Evolutionary conservation across 352 stramenopile species (phyloP).

Genomic region (Globisporangium canariense): DNA sequence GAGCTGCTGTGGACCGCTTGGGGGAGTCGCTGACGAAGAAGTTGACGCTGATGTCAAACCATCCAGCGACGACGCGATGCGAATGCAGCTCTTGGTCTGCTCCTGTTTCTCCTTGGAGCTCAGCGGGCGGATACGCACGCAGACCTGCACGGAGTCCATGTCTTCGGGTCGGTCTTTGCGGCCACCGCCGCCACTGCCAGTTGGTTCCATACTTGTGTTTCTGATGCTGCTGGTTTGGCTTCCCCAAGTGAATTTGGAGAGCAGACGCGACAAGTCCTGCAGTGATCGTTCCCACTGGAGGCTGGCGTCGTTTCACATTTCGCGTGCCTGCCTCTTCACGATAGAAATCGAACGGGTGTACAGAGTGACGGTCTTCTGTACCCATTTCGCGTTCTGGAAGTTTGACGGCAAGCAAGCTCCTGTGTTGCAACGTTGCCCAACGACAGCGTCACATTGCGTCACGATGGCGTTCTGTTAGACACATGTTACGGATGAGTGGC

Average conservation of each 20-base stretch:
- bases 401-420: neutral
- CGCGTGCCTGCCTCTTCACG: neutral
- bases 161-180: constrained; percentile 28
- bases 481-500: constrained; percentile 15
- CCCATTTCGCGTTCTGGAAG: neutral
- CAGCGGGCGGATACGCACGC: constrained; percentile 70
- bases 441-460: neutral
- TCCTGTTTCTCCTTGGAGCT: constrained; percentile 60
- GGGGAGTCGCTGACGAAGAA: constrained; percentile 10
- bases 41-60: constrained; percentile 31
- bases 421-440: neutral
- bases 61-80: constrained; percentile 48
- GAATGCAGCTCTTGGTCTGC: constrained; percentile 76
- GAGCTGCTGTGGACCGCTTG: constrained; percentile 49
- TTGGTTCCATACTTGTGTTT: neutral
- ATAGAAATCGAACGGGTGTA: too few relatives aligned
- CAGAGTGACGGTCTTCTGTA: constrained; percentile 2
- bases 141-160: constrained; percentile 68
- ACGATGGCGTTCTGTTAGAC: neutral
- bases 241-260: neutral
- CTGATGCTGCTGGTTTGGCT: neutral
- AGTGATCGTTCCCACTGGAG: neutral
- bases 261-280: neutral
- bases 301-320: constrained; percentile 5
- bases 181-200: neutral